phyloP scores from a whole-genome alignment of 305 asterid species.

The Fraxinus platypoda region DNA sequence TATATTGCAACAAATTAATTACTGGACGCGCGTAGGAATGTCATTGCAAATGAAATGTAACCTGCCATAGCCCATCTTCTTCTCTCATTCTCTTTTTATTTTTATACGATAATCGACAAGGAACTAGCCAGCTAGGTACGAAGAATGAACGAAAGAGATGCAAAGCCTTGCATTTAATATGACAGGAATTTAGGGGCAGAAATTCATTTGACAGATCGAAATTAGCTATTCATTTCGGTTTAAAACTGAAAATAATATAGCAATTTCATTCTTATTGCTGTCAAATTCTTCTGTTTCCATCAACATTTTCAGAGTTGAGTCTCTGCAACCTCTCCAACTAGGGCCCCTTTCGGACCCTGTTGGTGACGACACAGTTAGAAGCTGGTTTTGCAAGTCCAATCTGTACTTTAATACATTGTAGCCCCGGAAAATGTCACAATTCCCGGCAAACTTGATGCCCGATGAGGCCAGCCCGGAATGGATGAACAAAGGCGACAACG shows the following conservation, averaged over 20 bases:
- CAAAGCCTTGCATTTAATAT: not conserved
- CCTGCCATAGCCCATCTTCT: not conserved
- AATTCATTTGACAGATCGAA: too few species aligned
- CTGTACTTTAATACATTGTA: not conserved
- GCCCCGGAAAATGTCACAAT: not conserved
- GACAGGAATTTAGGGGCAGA: too few species aligned
- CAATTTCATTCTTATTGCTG: too few species aligned
- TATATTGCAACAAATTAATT: not conserved
- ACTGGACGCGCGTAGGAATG: not conserved
- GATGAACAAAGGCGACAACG: slow-evolving; percentile 75
- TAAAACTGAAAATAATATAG: too few species aligned
- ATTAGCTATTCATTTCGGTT: too few species aligned
- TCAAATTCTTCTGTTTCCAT: too few species aligned
- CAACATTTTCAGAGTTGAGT: too few species aligned
- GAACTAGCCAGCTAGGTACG: not conserved
- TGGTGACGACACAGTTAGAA: not conserved
- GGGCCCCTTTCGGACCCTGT: not conserved
- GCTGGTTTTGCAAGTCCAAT: not conserved
- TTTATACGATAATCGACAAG: not conserved
- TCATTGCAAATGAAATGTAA: not conserved
- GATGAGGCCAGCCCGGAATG: slow-evolving; percentile 49
- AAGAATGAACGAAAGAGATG: not conserved
- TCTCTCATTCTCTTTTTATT: not conserved
- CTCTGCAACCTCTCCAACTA: too few species aligned
- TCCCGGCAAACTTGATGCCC: slow-evolving; percentile 38